These are phyloP conservation scores for Wickerhamomyces canadensis DNA, from an alignment of 805 yeast genomes.

Conservation along the genomic window DNA sequence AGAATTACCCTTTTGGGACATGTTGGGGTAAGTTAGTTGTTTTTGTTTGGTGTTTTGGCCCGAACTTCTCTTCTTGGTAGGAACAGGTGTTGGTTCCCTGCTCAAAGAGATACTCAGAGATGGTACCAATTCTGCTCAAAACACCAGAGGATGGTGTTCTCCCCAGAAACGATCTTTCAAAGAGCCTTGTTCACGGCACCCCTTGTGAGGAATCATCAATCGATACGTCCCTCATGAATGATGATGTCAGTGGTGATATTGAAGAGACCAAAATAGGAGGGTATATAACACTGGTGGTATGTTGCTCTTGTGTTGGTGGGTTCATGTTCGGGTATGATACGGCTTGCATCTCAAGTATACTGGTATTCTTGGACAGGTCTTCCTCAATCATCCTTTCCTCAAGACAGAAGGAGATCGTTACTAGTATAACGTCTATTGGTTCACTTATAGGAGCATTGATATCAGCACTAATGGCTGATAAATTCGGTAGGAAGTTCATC, in stretches of 20 bases:
- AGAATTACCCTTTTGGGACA: too few relatives aligned
- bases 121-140: too few relatives aligned
- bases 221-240: too few relatives aligned
- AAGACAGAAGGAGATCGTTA: conserved; percentile 35
- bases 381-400: conserved; percentile 27
- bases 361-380: conserved; percentile 40
- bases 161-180: too few relatives aligned
- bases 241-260: conserved; percentile 10
- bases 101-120: too few relatives aligned
- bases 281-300: conserved; percentile 18
- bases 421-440: conserved; percentile 46
- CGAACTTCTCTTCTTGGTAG: too few relatives aligned
- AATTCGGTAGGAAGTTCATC: conserved; percentile 36
- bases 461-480: conserved; percentile 47
- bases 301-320: conserved; percentile 50
- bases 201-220: too few relatives aligned
- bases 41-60: too few relatives aligned
- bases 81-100: too few relatives aligned
- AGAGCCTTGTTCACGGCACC: not conserved
- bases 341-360: conserved; percentile 57
- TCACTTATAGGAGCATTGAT: conserved; percentile 47
- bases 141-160: too few relatives aligned
- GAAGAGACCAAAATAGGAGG: conserved; percentile 13
- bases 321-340: conserved; percentile 61
- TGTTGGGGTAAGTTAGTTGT: too few relatives aligned